Evolutionary conservation across 768 basidiomycete genomes (phyloP).

Genomic region (Suillus sp.): DNA sequence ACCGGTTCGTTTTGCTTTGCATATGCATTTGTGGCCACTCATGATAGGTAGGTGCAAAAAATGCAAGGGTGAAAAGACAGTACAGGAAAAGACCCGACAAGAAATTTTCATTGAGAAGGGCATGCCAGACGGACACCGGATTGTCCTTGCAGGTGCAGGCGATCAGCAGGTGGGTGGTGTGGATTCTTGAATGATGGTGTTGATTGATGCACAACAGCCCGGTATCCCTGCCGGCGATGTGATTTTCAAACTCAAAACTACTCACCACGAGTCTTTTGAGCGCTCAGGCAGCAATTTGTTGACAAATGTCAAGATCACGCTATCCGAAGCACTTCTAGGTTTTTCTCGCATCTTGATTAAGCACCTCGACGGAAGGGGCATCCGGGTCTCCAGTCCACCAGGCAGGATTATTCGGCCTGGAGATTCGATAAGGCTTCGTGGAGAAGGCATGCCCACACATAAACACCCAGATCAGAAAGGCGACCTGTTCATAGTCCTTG

Average conservation of each 20-base stretch:
- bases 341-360: conserved; percentile 89
- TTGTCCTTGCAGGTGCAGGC: conserved; percentile 88
- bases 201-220: conserved; percentile 52
- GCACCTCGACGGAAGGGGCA: conserved; percentile 92
- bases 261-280: conserved; percentile 78
- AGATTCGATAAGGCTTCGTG: conserved; percentile 71
- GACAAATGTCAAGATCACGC: conserved; percentile 78
- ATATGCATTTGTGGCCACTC: conserved; percentile 11
- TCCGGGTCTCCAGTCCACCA: conserved; percentile 72
- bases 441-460: conserved; percentile 89
- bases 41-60: conserved; percentile 77
- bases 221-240: conserved; percentile 89
- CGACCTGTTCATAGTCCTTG: conserved; percentile 79
- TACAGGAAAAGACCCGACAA: conserved; percentile 86
- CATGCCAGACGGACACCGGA: conserved; percentile 80
- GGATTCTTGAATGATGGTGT: not conserved
- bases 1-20: conserved; percentile 52
- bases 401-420: conserved; percentile 77
- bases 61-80: conserved; percentile 85
- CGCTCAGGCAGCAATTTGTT: conserved; percentile 81
- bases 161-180: conserved; percentile 72
- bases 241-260: conserved; percentile 72
- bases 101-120: conserved; percentile 88
- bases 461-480: conserved; percentile 69
- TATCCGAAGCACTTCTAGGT: conserved; percentile 94